Conservation (phyloP, 352 stramenopile species). For the Pelagophyceae sp. region DNA sequence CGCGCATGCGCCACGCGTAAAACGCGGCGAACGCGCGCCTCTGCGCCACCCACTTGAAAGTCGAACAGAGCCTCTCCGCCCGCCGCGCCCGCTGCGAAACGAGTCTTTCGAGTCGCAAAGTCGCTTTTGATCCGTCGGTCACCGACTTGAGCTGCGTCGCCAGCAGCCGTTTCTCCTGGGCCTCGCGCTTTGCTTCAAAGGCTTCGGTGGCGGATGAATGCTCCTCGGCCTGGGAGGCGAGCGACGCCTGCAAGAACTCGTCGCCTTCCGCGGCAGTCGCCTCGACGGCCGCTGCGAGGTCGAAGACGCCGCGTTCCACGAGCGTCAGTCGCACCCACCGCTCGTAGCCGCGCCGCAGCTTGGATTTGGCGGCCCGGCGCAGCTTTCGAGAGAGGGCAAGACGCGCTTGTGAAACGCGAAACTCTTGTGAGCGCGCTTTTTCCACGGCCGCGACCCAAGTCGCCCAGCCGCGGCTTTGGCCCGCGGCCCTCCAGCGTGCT, state of each 20-base stretch:
- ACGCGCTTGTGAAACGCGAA: no score
- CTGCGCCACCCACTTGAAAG: not conserved
- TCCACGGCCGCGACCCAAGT: no score
- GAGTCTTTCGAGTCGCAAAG: no score
- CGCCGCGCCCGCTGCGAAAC: not conserved
- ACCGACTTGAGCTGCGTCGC: not conserved
- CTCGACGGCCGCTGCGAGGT: not conserved
- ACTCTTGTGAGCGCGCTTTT: no score
- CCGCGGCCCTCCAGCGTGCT: no score
- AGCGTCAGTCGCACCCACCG: no score
- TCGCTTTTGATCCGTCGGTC: no score
- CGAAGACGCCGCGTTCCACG: no score
- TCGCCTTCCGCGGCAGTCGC: not conserved
- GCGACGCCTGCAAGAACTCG: not conserved
- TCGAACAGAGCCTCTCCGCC: not conserved
- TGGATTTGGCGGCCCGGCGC: no score
- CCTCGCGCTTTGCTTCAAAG: not conserved
- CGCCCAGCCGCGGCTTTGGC: no score
- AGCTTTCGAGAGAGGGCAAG: no score
- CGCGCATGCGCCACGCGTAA: not conserved
- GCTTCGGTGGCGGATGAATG: not conserved
- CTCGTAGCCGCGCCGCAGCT: no score
- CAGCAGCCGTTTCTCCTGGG: not conserved
- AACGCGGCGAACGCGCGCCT: not conserved
- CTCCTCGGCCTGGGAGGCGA: not conserved